These are phyloP conservation scores for Naganishia albida DNA, from an alignment of 1,284 basidiomycete genomes.

Conservation along the genomic window DNA sequence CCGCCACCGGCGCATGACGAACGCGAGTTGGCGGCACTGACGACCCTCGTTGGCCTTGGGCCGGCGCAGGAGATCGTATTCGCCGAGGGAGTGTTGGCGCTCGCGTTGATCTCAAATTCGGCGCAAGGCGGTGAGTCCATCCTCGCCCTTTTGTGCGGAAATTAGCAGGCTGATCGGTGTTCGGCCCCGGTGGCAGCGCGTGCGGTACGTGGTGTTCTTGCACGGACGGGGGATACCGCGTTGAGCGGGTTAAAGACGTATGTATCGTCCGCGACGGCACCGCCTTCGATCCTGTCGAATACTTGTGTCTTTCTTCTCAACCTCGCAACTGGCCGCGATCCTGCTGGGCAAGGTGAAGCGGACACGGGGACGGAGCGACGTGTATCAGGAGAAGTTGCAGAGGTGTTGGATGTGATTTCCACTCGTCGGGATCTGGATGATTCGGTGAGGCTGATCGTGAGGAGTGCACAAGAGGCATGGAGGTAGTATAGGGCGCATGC, in stretches of 20 bases:
- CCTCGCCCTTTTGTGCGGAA: neutral
- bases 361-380: neutral
- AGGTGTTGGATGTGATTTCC: neutral
- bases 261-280: neutral
- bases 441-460: neutral
- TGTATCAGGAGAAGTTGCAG: neutral
- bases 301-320: constrained; percentile 14
- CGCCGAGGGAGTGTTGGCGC: constrained; percentile 14
- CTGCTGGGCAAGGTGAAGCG: neutral
- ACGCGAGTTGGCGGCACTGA: neutral
- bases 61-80: constrained; percentile 8
- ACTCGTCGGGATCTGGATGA: neutral
- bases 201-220: constrained; percentile 2
- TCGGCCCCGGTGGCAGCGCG: neutral
- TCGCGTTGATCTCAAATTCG: constrained; percentile 16
- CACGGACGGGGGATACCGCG: neutral
- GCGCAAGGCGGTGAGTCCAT: constrained; percentile 1
- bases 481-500: neutral
- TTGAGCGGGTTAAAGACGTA: constrained; percentile 3
- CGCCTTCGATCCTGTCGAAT: constrained; percentile 12
- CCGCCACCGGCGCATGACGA: neutral
- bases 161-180: neutral
- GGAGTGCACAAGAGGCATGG: neutral
- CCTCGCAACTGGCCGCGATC: neutral
- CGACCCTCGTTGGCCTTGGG: constrained; percentile 2